phyloP scores from a whole-genome alignment of 768 basidiomycete genomes.

The Leccinellum albellum region DNA sequence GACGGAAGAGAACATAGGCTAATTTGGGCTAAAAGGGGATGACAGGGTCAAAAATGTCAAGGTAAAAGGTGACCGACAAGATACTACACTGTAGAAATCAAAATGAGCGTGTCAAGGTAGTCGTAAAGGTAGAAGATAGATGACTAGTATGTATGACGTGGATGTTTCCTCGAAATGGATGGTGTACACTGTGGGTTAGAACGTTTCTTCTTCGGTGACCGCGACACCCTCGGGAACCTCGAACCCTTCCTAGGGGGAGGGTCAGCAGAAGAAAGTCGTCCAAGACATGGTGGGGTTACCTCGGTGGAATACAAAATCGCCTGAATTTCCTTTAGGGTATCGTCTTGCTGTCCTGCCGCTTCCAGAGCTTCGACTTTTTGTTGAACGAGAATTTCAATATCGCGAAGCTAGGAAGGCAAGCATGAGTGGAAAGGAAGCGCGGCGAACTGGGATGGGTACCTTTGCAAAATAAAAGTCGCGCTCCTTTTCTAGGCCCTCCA shows the following conservation, averaged over 20 bases:
- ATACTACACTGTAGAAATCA: constrained; percentile 12
- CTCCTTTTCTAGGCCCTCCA: constrained; percentile 95
- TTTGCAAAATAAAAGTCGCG: constrained; percentile 98
- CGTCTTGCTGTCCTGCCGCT: constrained; percentile 52
- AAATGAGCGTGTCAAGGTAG: constrained; percentile 17
- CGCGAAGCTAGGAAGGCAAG: constrained; percentile 65
- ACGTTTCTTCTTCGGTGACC: constrained; percentile 73
- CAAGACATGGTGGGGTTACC: constrained; percentile 44
- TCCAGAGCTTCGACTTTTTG: constrained; percentile 66
- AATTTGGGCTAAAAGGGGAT: constrained; percentile 4
- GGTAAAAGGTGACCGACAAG: constrained; percentile 3
- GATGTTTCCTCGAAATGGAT: constrained; percentile 6
- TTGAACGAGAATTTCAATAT: constrained; percentile 93
- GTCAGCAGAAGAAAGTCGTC: constrained; percentile 5
- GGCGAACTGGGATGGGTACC: constrained; percentile 42
- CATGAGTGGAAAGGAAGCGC: constrained; percentile 5
- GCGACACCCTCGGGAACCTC: constrained; percentile 73
- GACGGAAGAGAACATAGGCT: constrained; percentile 21
- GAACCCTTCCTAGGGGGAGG: constrained; percentile 72
- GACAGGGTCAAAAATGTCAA: constrained; percentile 5
- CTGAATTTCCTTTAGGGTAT: constrained; percentile 74
- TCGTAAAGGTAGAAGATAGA: constrained; percentile 3
- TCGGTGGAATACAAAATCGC: constrained; percentile 93
- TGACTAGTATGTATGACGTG: constrained; percentile 8
- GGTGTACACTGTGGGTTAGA: constrained; percentile 36